Base-by-base conservation (phyloP, 164 flowering plant genomes). In the Tetracentron sinense region DNA sequence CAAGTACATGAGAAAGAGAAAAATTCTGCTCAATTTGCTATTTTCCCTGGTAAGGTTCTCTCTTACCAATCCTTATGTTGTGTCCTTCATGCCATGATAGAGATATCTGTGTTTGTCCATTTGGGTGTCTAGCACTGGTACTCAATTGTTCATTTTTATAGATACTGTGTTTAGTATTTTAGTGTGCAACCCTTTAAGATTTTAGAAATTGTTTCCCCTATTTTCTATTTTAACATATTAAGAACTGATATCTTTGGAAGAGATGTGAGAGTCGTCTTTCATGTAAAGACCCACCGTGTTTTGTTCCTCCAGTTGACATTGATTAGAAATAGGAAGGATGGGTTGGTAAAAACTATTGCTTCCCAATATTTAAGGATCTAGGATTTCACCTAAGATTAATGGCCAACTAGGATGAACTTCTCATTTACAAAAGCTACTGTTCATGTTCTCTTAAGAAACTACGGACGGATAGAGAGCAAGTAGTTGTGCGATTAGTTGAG, bases 21-120 rank as follows among this genome's bases (percentile, higher is more conserved):
- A 20, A 54, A 56, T 56, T 17, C 70, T 6, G 56, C 73, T 58
- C 84, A 74, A n/a, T 83, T 87, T 74, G 60, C 81, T 25, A 65
- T 75, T 58, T 75, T 72, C 66, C 64, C 81, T 23, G 93, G 93
- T 87, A 85, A 67, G 12, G 23, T 52, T 57, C 25, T 20, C 51
- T 11, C 26, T 54, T 26, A 25, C 8, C 42, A 44, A 12, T 27
- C 20, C n/a, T n/a, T n/a, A n/a, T n/a, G n/a, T n/a, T n/a, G n/a
- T n/a, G n/a, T n/a, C n/a, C n/a, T n/a, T n/a, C n/a, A n/a, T n/a
- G n/a, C n/a, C n/a, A n/a, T n/a, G n/a, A n/a, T n/a, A n/a, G n/a
- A n/a, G n/a, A n/a, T n/a, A n/a, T n/a, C n/a, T n/a, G n/a, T n/a
- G n/a, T n/a, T n/a, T n/a, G 8, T 38, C 44, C 10, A 38, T 38